Conservation (phyloP, 805 yeast genomes). For the Yarrowia bubula region DNA sequence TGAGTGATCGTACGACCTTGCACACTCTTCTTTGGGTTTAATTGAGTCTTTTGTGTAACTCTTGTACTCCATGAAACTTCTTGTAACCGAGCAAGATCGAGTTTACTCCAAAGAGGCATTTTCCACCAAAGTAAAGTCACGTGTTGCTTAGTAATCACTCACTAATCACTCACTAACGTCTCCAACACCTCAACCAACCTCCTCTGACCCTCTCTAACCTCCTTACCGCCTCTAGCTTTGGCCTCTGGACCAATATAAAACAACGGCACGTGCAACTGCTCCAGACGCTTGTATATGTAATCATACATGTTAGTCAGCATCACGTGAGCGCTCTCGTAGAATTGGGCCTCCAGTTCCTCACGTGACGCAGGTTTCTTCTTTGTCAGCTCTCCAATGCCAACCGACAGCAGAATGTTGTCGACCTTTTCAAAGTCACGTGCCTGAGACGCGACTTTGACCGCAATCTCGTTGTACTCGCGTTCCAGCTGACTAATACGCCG, state of each 20-base stretch:
- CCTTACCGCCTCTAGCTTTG: conserved; percentile 9
- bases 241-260: conserved; percentile 12
- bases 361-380: not conserved
- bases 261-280: conserved; percentile 14
- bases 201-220: conserved; percentile 2
- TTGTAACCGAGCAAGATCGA: no score
- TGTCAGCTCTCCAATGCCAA: not conserved
- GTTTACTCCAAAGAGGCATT: no score
- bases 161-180: not conserved
- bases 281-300: conserved; percentile 16
- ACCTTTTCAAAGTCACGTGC: not conserved
- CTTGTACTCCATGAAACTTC: no score
- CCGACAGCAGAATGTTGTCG: not conserved
- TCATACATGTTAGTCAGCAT: conserved; percentile 21
- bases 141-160: no score
- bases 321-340: not conserved
- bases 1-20: no score
- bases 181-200: conserved; percentile 11
- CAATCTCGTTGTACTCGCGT: not conserved
- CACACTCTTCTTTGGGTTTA: no score
- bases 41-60: no score
- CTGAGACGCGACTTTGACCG: not conserved
- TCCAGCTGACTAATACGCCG: conserved; percentile 4
- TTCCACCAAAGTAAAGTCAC: no score
- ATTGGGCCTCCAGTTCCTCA: not conserved